Evolutionary conservation across 768 basidiomycete species (phyloP).

Genomic region (Pleurotus cornucopiae): DNA sequence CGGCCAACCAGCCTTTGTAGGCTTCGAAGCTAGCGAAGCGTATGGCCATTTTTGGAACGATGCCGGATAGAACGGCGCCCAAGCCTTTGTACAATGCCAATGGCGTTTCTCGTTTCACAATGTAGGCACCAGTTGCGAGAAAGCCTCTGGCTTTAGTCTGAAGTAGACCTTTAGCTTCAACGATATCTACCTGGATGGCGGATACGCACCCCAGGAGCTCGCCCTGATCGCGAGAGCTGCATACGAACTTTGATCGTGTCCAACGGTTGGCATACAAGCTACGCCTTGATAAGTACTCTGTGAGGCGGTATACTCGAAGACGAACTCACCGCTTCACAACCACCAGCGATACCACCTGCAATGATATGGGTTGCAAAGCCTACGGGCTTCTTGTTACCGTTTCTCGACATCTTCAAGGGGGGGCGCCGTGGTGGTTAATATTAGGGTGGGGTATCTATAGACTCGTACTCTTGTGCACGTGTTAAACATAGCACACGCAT

Average conservation of each 20-base stretch:
- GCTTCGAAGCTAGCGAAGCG: conserved; percentile 97
- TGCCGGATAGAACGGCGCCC: conserved; percentile 93
- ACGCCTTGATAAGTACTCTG: conserved; percentile 5
- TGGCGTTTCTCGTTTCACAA: conserved; percentile 87
- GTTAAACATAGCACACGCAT: too few species aligned
- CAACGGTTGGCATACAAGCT: conserved; percentile 87
- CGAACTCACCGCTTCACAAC: conserved; percentile 79
- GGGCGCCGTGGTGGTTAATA: background rate
- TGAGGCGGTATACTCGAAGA: background rate
- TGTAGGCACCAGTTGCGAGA: conserved; percentile 84
- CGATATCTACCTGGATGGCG: background rate
- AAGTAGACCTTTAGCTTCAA: background rate
- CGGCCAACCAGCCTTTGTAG: conserved; percentile 82
- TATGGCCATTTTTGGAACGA: conserved; percentile 99
- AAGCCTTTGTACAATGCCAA: conserved; percentile 97
- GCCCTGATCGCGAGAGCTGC: conserved; percentile 88
- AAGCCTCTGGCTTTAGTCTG: conserved; percentile 93
- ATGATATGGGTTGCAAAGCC: conserved; percentile 88
- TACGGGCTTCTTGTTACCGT: conserved; percentile 67
- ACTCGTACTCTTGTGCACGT: too few species aligned
- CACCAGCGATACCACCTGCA: conserved; percentile 92
- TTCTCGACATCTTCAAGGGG: conserved; percentile 42
- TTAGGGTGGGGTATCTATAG: background rate
- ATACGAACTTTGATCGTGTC: conserved; percentile 99
- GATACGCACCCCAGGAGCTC: conserved; percentile 72